Conservation (phyloP, 176 grass and related monocot species). For the Oryza punctata region DNA sequence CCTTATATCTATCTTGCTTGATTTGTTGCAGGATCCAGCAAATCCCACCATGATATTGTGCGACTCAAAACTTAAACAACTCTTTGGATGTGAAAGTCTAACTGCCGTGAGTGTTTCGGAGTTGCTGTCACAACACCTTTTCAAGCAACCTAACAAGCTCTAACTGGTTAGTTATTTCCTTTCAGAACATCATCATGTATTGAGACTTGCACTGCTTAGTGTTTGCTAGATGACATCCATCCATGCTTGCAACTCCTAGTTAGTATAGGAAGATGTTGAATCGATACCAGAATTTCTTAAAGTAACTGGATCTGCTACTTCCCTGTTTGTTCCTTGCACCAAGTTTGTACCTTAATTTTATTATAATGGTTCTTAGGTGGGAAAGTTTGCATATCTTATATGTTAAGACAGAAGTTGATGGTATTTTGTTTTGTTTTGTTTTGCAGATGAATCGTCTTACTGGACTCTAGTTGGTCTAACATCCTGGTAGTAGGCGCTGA, state of each 20-base stretch:
- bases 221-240: not conserved
- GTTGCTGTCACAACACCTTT: constrained; percentile 69
- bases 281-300: not conserved
- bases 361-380: not conserved
- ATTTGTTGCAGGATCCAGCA: constrained; percentile 65
- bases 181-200: constrained; percentile 12
- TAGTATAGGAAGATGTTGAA: not conserved
- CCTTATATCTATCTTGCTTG: constrained; percentile 6
- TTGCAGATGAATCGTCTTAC: constrained; percentile 54
- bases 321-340: not conserved
- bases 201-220: not conserved
- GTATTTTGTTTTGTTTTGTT: not conserved
- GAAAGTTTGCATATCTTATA: constrained; percentile 20
- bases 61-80: constrained; percentile 74
- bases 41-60: constrained; percentile 74
- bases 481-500: constrained; percentile 70
- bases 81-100: constrained; percentile 90
- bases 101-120: constrained; percentile 64
- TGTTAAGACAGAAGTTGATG: not conserved
- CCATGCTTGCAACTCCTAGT: not conserved
- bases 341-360: not conserved
- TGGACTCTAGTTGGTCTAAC: constrained; percentile 75
- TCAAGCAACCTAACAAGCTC: constrained; percentile 62
- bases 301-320: not conserved
- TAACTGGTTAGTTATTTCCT: constrained; percentile 64